These are phyloP conservation scores for Diaporthe velutina DNA, from an alignment of 2,329 filamentous ascomycete species.

Conservation along the genomic window DNA sequence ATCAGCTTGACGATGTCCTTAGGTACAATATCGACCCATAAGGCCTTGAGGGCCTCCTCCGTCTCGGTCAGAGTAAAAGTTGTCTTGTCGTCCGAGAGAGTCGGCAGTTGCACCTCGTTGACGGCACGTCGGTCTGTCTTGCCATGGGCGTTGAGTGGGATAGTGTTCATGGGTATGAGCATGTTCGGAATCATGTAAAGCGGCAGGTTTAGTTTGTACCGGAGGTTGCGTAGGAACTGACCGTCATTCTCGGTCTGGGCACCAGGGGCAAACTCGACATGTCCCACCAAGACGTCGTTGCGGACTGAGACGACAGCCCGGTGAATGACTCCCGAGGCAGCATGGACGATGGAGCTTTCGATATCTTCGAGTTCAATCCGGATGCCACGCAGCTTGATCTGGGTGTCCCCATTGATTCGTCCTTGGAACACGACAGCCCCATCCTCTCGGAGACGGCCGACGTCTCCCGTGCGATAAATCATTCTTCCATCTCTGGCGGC, in stretches of 20 bases:
- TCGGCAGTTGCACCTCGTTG: constrained; percentile 43
- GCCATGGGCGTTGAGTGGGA: constrained; percentile 48
- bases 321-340: not conserved
- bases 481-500: constrained; percentile 39
- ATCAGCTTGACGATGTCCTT: constrained; percentile 39
- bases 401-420: constrained; percentile 56
- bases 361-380: constrained; percentile 52
- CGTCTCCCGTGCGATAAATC: constrained; percentile 58
- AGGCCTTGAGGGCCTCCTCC: not conserved
- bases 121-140: constrained; percentile 52
- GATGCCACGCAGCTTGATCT: constrained; percentile 56
- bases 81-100: constrained; percentile 10
- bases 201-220: constrained; percentile 45
- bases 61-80: constrained; percentile 17
- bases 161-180: constrained; percentile 43
- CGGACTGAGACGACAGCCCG: constrained; percentile 27
- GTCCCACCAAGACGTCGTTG: constrained; percentile 23
- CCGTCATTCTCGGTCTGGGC: not conserved
- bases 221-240: constrained; percentile 38
- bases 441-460: constrained; percentile 49
- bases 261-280: constrained; percentile 21
- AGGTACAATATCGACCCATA: constrained; percentile 44
- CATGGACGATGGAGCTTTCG: constrained; percentile 17
- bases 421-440: constrained; percentile 53
- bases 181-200: constrained; percentile 52